phyloP scores from a whole-genome alignment of 2,329 filamentous ascomycete genomes.

The Penicillium brasilianum region DNA sequence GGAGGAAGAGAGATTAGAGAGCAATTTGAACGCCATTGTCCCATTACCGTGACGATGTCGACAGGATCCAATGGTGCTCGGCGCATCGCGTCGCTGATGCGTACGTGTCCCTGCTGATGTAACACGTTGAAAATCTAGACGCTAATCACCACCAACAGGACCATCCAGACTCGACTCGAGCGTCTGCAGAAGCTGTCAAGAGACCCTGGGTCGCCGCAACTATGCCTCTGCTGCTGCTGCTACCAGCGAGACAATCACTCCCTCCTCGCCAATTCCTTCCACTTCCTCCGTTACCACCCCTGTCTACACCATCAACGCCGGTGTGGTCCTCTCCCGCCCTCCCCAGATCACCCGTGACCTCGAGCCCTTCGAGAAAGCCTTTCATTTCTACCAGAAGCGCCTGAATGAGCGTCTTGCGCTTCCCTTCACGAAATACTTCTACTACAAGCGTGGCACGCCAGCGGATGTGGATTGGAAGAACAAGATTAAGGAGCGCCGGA shows the following conservation, averaged over 20 bases:
- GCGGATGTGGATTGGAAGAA: constrained; percentile 87
- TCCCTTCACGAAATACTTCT: constrained; percentile 89
- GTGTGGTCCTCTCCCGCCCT: constrained; percentile 84
- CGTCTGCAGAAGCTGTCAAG: constrained; percentile 52
- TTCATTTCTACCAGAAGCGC: constrained; percentile 95
- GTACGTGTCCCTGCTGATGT: constrained; percentile 35
- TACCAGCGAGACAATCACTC: constrained; percentile 41
- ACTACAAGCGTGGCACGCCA: constrained; percentile 90
- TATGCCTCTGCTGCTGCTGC: constrained; percentile 49
- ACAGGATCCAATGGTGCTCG: constrained; percentile 48
- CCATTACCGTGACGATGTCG: constrained; percentile 35
- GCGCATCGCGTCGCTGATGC: constrained; percentile 46
- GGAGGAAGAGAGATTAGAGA: constrained; percentile 19
- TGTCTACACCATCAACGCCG: constrained; percentile 60
- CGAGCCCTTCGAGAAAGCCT: constrained; percentile 87
- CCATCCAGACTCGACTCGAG: constrained; percentile 46
- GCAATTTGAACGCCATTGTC: constrained; percentile 21
- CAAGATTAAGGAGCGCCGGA: constrained; percentile 77
- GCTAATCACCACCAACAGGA: constrained; percentile 30
- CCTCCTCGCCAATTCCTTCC: constrained; percentile 33
- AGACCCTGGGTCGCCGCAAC: constrained; percentile 46
- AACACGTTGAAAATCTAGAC: constrained; percentile 18
- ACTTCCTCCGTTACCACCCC: constrained; percentile 41
- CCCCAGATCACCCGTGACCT: constrained; percentile 84
- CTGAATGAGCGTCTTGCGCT: constrained; percentile 89